Percentiles rank a stretch among this genome's conserved stretches.
Conservation (phyloP, 305 asterid genomes). For the Solanum hybrid region DNA sequence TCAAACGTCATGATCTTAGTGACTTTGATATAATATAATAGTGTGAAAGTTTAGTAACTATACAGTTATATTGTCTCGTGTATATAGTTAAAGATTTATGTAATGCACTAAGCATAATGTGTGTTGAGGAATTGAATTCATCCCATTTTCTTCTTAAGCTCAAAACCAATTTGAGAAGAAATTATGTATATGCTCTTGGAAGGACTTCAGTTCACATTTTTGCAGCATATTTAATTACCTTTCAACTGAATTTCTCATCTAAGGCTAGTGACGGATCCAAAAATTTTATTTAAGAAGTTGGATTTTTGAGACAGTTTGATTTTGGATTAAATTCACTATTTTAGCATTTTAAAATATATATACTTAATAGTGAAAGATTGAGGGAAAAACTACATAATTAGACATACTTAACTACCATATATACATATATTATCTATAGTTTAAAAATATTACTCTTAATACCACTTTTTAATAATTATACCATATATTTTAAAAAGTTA, state of each 20-base stretch:
- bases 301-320: neutral
- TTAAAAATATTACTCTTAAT: too few species aligned
- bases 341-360: too few species aligned
- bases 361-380: neutral
- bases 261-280: neutral
- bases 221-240: neutral
- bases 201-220: neutral
- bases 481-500: too few species aligned
- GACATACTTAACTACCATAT: too few species aligned
- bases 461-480: too few species aligned
- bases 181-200: neutral
- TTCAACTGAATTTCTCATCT: neutral
- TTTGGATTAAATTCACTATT: neutral
- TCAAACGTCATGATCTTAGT: neutral
- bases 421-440: too few species aligned
- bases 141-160: neutral
- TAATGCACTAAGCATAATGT: neutral
- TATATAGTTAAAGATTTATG: too few species aligned
- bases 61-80: too few species aligned
- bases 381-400: neutral
- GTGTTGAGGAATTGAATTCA: neutral
- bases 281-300: neutral
- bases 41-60: too few species aligned
- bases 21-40: neutral
- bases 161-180: neutral